Evolutionary conservation across 2,329 filamentous ascomycete species (phyloP).

Genomic region (Neonectria magnoliae): DNA sequence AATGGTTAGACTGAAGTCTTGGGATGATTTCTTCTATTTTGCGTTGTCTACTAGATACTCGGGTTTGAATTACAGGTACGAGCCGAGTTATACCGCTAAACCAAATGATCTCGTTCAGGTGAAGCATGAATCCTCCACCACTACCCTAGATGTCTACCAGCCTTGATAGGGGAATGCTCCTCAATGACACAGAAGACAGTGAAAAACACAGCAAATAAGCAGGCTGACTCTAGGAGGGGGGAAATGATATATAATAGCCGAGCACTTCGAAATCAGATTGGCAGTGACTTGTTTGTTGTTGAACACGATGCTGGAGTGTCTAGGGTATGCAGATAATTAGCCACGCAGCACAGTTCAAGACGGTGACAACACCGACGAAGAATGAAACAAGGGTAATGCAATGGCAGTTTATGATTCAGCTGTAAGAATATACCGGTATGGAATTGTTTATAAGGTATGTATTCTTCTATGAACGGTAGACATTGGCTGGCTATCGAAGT

Average conservation of each 20-base stretch:
- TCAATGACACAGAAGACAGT: not conserved
- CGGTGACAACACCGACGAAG: not conserved
- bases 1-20: not conserved
- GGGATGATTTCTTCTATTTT: not conserved
- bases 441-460: not conserved
- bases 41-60: no score
- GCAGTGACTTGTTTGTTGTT: not conserved
- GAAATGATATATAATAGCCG: not conserved
- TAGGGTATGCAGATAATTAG: not conserved
- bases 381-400: not conserved
- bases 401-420: not conserved
- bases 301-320: not conserved
- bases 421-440: not conserved
- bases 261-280: not conserved
- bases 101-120: no score
- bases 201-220: no score
- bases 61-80: no score
- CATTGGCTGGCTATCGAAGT: not conserved
- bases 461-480: not conserved
- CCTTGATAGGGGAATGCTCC: not conserved
- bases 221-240: no score
- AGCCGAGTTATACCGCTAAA: not conserved
- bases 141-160: not conserved
- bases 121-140: not conserved
- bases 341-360: not conserved